Base-by-base conservation (phyloP, 768 basidiomycete genomes). In the Russula sp. region DNA sequence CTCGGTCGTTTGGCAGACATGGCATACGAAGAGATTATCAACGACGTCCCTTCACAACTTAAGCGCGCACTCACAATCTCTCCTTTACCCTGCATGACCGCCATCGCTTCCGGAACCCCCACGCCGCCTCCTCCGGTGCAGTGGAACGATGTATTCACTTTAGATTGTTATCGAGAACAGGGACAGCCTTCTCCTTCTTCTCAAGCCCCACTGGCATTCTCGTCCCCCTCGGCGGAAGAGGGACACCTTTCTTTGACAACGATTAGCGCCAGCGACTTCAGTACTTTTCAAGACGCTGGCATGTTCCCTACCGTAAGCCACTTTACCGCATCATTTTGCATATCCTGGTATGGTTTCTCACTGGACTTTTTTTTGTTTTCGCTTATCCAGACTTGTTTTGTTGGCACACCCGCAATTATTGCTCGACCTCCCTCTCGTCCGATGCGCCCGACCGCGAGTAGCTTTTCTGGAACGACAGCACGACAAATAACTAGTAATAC, bases 1-100 rank as follows among this genome's bases (percentile, higher is more conserved):
- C 68, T 70, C 36, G 76, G 52, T 60, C 55, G 26, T 46, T 56
- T 60, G 52, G 64, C 57, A 3, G 64, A 65, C 49, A 28, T 36
- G n/a, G 63, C 57, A 18, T 64, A 59, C 36, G 32, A 30, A 3
- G 63, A 48, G 44, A 64, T 64, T 4, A 36, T 48, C 13, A 49
- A 49, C 8, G 44, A 40, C 22, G 20, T 20, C 3, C 26, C n/a
- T 7, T 36, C 51, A 9, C 52, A 61, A 20, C 24, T 44, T n/a
- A 7, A 20, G 18, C 50, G 18, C 4, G 50, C 46, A 24, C 46
- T 16, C 32, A 18, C 50, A 32, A 34, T 24, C 13, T 36, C 52
- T 5, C 32, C 42, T 6, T 18, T 52, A 8, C 7, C 36, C 9
- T 22, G 5, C 11, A 22, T 20, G 52, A 53, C 30, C 2, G 18